phyloP scores from a whole-genome alignment of 306 rosid species.

The Abrus pulchellus region DNA sequence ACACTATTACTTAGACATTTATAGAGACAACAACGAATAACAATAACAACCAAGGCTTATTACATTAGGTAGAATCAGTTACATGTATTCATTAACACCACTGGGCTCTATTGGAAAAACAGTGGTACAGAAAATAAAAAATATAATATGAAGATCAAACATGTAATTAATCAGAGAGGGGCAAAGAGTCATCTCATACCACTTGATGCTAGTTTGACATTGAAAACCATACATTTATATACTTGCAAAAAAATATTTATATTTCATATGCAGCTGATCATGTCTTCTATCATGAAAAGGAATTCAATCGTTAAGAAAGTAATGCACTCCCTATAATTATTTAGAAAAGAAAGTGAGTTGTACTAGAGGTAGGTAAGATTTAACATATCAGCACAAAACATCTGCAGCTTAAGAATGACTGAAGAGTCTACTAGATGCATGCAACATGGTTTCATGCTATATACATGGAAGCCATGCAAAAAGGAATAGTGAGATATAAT shows the following conservation, averaged over 20 bases:
- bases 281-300: slow-evolving; percentile 35
- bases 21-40: slow-evolving; percentile 28
- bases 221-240: slow-evolving; percentile 21
- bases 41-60: neutral
- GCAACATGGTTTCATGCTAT: slow-evolving; percentile 7
- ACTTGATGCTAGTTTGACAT: neutral
- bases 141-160: too few species aligned
- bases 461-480: slow-evolving; percentile 37
- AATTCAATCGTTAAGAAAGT: slow-evolving; percentile 35
- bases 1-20: slow-evolving; percentile 53
- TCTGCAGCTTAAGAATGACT: slow-evolving; percentile 29
- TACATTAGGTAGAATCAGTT: slow-evolving; percentile 16
- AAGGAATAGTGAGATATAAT: slow-evolving; percentile 26
- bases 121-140: slow-evolving; percentile 16
- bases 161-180: too few species aligned
- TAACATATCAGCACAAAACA: slow-evolving; percentile 25
- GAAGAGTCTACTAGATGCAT: neutral
- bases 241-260: neutral
- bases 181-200: neutral
- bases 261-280: neutral
- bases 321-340: slow-evolving; percentile 5
- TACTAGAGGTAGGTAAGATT: slow-evolving; percentile 7
- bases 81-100: slow-evolving; percentile 23
- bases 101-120: neutral
- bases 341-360: slow-evolving; percentile 3